Percentiles rank a stretch among this genome's conserved stretches.
Evolutionary conservation across 1,284 basidiomycete genomes (phyloP).

Genomic region (Trichosporon sp.): DNA sequence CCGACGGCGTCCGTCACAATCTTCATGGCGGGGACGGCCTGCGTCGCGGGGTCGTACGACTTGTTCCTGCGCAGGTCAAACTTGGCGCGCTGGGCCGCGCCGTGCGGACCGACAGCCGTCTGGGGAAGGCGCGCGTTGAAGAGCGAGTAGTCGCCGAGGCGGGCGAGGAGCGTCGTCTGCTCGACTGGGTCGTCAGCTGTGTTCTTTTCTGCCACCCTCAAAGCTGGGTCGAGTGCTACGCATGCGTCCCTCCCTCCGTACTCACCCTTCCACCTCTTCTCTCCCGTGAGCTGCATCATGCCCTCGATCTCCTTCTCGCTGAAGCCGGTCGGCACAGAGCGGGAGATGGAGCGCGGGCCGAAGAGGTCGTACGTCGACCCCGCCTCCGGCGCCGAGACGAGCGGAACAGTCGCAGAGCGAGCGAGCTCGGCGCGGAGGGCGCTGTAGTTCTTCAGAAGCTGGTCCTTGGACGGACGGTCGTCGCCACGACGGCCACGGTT

Average conservation of each 20-base stretch:
- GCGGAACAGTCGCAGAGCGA: background rate
- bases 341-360: background rate
- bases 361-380: background rate
- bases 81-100: background rate
- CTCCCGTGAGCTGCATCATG: background rate
- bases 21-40: conserved; percentile 17
- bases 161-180: conserved; percentile 34
- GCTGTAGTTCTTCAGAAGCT: background rate
- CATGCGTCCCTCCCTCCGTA: background rate
- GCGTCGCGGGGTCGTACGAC: conserved; percentile 18
- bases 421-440: background rate
- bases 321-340: background rate
- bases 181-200: conserved; percentile 29
- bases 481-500: background rate
- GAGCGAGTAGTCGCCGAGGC: conserved; percentile 35
- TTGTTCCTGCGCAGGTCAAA: conserved; percentile 25
- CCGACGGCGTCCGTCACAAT: conserved; percentile 20
- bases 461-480: background rate
- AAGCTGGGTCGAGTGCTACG: too few species aligned
- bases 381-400: background rate
- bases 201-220: too few species aligned
- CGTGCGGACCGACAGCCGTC: background rate
- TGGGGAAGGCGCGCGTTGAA: conserved; percentile 23
- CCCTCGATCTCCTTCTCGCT: background rate
- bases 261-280: conserved; percentile 5